phyloP scores from a whole-genome alignment of 208 protist genomes.

The Trypanosoma rangeli region DNA sequence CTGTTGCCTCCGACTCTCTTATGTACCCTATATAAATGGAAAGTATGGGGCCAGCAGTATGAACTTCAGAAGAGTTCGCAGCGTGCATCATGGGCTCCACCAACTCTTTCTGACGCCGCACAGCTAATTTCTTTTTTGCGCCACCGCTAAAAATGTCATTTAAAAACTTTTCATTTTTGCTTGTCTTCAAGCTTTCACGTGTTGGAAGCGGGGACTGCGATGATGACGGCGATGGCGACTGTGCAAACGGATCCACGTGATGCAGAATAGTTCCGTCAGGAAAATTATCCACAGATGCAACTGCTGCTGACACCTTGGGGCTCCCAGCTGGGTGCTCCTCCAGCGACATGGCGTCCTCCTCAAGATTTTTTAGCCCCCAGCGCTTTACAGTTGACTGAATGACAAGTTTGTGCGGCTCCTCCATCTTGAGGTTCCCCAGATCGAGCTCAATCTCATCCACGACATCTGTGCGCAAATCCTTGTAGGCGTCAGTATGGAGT shows the following conservation, averaged over 20 bases:
- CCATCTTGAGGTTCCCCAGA: slow-evolving; percentile 6
- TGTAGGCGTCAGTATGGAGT: slow-evolving; percentile 44
- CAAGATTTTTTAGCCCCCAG: slow-evolving; percentile 43
- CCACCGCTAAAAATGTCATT: slow-evolving; percentile 50
- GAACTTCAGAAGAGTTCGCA: background rate
- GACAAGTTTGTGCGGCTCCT: slow-evolving; percentile 22
- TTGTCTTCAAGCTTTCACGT: slow-evolving; percentile 11
- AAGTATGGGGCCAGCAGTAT: background rate
- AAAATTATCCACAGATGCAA: background rate
- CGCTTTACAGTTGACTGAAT: slow-evolving; percentile 18
- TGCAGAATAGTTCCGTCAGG: slow-evolving; percentile 22
- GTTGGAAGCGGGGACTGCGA: background rate
- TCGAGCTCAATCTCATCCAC: slow-evolving; percentile 18
- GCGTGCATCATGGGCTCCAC: background rate
- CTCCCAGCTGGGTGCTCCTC: background rate
- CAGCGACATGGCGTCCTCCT: background rate
- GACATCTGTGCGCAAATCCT: slow-evolving; percentile 28
- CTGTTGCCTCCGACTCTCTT: background rate
- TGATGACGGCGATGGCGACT: background rate
- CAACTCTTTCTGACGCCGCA: background rate
- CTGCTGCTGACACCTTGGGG: background rate
- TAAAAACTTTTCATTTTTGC: slow-evolving; percentile 49
- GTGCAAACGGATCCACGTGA: slow-evolving; percentile 17
- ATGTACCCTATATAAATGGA: slow-evolving; percentile 17
- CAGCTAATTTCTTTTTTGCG: slow-evolving; percentile 22